Evolutionary conservation across 306 rosid genomes (phyloP).

Genomic region (Glycine tomentella): DNA sequence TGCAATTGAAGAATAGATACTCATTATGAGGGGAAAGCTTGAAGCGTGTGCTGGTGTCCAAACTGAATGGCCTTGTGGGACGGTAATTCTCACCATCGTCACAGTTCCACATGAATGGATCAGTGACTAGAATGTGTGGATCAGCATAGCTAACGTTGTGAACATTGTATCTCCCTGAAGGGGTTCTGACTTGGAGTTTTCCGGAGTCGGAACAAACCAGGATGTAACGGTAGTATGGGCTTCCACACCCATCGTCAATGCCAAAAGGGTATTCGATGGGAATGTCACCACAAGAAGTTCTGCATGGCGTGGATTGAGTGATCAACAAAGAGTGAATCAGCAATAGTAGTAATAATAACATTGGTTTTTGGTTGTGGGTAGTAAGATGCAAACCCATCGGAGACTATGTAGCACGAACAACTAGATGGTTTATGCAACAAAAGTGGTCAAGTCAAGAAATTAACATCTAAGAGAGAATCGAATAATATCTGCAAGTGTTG

Average conservation of each 20-base stretch:
- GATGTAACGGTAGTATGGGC: slow-evolving; percentile 79
- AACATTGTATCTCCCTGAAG: slow-evolving; percentile 78
- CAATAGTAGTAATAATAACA: slow-evolving; percentile 21
- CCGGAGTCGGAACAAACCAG: slow-evolving; percentile 63
- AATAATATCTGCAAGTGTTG: slow-evolving; percentile 19
- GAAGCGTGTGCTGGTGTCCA: slow-evolving; percentile 80
- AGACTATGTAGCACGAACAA: not conserved
- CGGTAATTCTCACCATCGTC: slow-evolving; percentile 70
- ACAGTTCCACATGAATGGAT: slow-evolving; percentile 95
- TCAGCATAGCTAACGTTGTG: slow-evolving; percentile 69
- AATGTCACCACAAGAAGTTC: slow-evolving; percentile 76
- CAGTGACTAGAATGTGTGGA: slow-evolving; percentile 78
- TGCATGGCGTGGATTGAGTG: slow-evolving; percentile 61
- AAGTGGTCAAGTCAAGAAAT: not conserved
- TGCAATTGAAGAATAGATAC: slow-evolving; percentile 90
- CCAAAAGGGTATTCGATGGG: slow-evolving; percentile 87
- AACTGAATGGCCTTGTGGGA: slow-evolving; percentile 76
- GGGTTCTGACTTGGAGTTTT: slow-evolving; percentile 78
- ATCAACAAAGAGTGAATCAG: slow-evolving; percentile 38
- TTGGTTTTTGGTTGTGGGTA: not conserved
- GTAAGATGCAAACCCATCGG: slow-evolving; percentile 35
- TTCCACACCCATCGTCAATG: slow-evolving; percentile 93
- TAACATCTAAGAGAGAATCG: slow-evolving; percentile 11
- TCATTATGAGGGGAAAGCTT: slow-evolving; percentile 77
- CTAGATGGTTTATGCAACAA: slow-evolving; percentile 27